phyloP scores from a whole-genome alignment of 2,329 filamentous ascomycete genomes.

The Aspergillus terreus region DNA sequence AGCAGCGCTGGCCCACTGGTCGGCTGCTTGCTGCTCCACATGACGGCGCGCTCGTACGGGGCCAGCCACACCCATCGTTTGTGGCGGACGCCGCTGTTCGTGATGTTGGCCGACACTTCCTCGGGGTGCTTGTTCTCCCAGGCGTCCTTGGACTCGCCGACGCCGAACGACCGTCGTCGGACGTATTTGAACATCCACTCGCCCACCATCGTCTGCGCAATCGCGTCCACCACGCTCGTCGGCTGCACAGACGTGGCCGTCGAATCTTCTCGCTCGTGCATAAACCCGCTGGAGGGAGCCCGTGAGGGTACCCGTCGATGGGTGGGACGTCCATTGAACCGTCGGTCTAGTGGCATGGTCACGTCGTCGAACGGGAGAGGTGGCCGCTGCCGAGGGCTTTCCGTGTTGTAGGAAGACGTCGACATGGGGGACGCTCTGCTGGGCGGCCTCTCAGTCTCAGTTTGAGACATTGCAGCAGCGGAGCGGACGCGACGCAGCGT shows the following conservation, averaged over 20 bases:
- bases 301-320: conserved; percentile 23
- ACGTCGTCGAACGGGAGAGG: conserved; percentile 72
- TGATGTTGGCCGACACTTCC: conserved; percentile 67
- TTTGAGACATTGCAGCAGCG: conserved; percentile 65
- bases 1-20: conserved; percentile 80
- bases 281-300: conserved; percentile 22
- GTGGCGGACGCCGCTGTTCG: conserved; percentile 66
- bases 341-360: conserved; percentile 46
- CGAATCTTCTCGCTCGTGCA: conserved; percentile 45
- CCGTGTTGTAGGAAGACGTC: conserved; percentile 62
- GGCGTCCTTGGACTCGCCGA: conserved; percentile 47
- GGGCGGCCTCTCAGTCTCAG: conserved; percentile 41
- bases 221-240: conserved; percentile 86
- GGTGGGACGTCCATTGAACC: conserved; percentile 18
- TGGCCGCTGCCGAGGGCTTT: conserved; percentile 68
- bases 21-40: conserved; percentile 98
- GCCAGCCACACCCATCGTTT: conserved; percentile 99
- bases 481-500: conserved; percentile 80
- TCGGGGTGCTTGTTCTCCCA: conserved; percentile 58
- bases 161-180: conserved; percentile 79
- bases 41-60: conserved; percentile 89
- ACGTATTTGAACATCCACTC: conserved; percentile 59
- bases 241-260: conserved; percentile 60
- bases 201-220: conserved; percentile 96
- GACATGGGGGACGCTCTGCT: conserved; percentile 56